Conservation (phyloP, 2,329 filamentous ascomycete genomes). For the Aspergillus sp. region DNA sequence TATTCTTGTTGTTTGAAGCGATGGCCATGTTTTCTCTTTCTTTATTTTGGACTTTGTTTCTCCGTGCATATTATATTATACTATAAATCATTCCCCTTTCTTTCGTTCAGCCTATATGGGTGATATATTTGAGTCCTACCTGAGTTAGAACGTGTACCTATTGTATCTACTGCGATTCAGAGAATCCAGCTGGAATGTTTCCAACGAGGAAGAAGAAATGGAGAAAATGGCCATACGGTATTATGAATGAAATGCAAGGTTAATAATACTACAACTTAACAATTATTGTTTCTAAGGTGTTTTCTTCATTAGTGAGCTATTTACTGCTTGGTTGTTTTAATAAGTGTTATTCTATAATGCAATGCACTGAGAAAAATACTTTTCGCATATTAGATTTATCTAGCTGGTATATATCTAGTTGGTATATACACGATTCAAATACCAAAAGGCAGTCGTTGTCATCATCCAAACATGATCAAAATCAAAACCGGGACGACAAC, state of each 20-base stretch:
- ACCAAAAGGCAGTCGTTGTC: conserved; percentile 24
- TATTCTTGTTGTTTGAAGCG: not conserved
- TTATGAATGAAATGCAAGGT: not conserved
- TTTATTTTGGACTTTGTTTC: not conserved
- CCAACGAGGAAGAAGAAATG: not conserved
- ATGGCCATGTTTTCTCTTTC: not conserved
- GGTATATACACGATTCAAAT: not conserved
- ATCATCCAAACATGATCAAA: conserved; percentile 25
- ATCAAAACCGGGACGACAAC: conserved; percentile 17
- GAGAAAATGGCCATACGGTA: not conserved
- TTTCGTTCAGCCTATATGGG: conserved; percentile 3
- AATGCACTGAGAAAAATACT: no score
- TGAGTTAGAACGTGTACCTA: not conserved
- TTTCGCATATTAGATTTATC: not conserved
- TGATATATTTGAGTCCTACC: conserved; percentile 5
- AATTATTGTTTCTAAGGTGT: not conserved
- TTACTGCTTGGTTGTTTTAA: no score
- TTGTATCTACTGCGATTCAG: conserved; percentile 1
- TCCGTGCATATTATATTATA: not conserved
- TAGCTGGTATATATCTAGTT: not conserved
- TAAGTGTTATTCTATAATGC: not conserved
- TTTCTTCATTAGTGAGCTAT: not conserved
- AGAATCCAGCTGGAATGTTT: conserved; percentile 1
- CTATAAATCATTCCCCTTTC: not conserved
- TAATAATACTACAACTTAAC: not conserved